Conservation (phyloP, 2,329 filamentous ascomycete genomes). For the Nigrospora oryzae region DNA sequence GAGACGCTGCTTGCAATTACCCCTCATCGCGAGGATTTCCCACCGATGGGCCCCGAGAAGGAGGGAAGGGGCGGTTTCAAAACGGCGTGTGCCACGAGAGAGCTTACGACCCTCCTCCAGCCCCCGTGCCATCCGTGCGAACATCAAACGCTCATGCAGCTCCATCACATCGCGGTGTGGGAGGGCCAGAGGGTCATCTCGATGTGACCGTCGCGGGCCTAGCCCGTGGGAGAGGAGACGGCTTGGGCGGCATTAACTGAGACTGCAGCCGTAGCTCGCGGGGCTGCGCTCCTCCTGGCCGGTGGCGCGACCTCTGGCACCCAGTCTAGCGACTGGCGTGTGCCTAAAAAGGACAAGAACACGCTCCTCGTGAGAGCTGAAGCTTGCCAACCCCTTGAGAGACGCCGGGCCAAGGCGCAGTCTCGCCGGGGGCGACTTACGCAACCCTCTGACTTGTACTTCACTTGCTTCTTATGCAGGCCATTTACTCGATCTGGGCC, state of each 20-base stretch:
- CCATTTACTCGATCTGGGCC: not conserved
- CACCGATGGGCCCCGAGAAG: not conserved
- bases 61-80: not conserved
- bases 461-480: slow-evolving; percentile 2
- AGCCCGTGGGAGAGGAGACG: not conserved
- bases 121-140: not conserved
- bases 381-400: not conserved
- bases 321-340: not conserved
- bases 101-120: not conserved
- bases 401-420: not conserved
- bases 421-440: not conserved
- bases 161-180: not conserved
- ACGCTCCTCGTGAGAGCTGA: not conserved
- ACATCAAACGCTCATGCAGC: slow-evolving; percentile 1
- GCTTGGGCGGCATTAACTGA: not conserved
- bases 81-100: not conserved
- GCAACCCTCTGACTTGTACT: not conserved
- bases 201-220: not conserved
- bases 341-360: not conserved
- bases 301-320: too few relatives aligned
- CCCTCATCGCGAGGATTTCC: not conserved
- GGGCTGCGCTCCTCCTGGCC: too few relatives aligned
- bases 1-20: not conserved
- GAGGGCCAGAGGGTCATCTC: not conserved
- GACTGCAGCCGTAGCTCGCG: too few relatives aligned